Evolutionary conservation across 208 protist genomes (phyloP), one percentile per base, ranked within the genome.

Genomic region (Lotmaria passim): DNA sequence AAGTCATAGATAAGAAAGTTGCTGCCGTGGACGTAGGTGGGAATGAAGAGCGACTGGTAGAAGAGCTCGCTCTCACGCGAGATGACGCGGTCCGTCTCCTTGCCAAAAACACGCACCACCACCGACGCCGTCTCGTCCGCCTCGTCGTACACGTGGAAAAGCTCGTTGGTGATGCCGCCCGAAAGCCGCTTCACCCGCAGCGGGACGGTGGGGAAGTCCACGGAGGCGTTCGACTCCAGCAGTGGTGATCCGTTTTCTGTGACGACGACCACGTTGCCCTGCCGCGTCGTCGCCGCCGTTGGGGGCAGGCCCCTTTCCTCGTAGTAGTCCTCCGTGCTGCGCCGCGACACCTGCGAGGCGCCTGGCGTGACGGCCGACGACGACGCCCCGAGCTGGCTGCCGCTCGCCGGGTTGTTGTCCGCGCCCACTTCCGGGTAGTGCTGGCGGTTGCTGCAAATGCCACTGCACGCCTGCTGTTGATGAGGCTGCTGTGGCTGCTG

Each of bases 1-100:
- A 83, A 96, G 60, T 91, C 65, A 78, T 96, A 96, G 24, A 94
- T 69, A 11, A 96, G 75, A 72, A 94, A 94, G 55, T 96, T 96
- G 14, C 33, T 50, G 14, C 89, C 91, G 26, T 85, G 83, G 7
- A 88, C 83, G 66, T 89, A 91, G 17, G 91, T 96, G 3, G 73
- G 69, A 23, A 96, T 69, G 69, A 94, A 94, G 55, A 93, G 77
- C 10, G 86, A 93, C 79, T 96, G 91, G 62, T 94, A 96, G 69
- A 96, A 96, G 23, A 93, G 81, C 74, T 96, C 91, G 58, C 87
- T 93, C 64, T 93, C 87, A 33, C 91, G 86, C 19, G 87, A 93
- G 38, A 96, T 93, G 28, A 96, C 87, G 38, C 89, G 87, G 48
- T 96, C 85, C 21, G 91, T 96, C 57, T 96, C 91, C 73, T 93